These are phyloP conservation scores for Aspergillus jensenii DNA, from an alignment of 2,329 filamentous ascomycete genomes.

Conservation along the genomic window DNA sequence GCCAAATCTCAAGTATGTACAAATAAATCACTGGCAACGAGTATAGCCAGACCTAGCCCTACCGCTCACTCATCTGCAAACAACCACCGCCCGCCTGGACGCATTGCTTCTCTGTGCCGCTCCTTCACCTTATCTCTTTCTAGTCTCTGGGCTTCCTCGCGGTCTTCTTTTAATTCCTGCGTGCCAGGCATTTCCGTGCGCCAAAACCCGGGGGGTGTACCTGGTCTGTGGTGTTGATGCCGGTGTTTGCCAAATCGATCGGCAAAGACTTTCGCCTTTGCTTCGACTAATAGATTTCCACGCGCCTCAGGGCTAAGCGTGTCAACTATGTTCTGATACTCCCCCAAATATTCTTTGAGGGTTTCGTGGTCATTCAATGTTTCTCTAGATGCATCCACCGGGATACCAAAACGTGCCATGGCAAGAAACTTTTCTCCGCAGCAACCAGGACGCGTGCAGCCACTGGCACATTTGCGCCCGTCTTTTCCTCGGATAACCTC, in stretches of 20 bases:
- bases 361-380: constrained; percentile 30
- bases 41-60: not conserved
- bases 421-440: constrained; percentile 70
- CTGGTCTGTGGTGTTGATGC: constrained; percentile 68
- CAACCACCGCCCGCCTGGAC: constrained; percentile 71
- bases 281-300: constrained; percentile 69
- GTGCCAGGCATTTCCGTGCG: constrained; percentile 83
- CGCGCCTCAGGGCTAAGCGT: constrained; percentile 61
- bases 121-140: constrained; percentile 67
- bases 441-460: constrained; percentile 73
- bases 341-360: constrained; percentile 57
- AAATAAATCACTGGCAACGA: not conserved
- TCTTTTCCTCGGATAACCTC: constrained; percentile 72
- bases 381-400: constrained; percentile 24
- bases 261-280: constrained; percentile 70
- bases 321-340: constrained; percentile 34
- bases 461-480: constrained; percentile 68
- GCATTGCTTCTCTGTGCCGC: constrained; percentile 78
- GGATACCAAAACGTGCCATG: constrained; percentile 54
- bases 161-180: constrained; percentile 71
- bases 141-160: constrained; percentile 62
- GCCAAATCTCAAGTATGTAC: not conserved
- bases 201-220: constrained; percentile 87
- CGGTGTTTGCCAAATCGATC: constrained; percentile 76
- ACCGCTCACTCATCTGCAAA: constrained; percentile 71